Base-by-base conservation (phyloP, 2,329 filamentous ascomycete genomes). In the Fusarium ambrosium region DNA sequence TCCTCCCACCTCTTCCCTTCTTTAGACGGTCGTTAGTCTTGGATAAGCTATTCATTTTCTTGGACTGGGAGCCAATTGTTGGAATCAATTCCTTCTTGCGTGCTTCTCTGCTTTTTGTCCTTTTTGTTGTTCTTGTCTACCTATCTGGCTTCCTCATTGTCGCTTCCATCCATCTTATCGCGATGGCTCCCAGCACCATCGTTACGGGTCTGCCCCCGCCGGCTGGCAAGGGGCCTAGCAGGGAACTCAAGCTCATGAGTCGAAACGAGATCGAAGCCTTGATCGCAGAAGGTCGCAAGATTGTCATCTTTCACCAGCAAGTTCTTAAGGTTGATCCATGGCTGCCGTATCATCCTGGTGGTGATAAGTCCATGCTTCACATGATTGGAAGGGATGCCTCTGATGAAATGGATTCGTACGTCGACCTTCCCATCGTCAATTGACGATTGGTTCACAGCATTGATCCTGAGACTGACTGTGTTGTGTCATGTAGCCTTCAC, bases 301-400 rank as follows among this genome's bases (percentile, higher is more conserved):
- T 99, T 66, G 89, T 98, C 71, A 95, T 99, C 63, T 87, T 97
- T 69, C 91, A 98, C 77, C 89, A 91, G 69, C 90, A 91, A 78
- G 95, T 98, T 11, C 84, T 98, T 76, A 98, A 95, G 85, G 92
- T 95, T 36, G 96, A 98, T 82, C 89, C 92, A 43, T 99, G 95
- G 94, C 86, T 97, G 62, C 91, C 91, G 63, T 98, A 94, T 80
- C 97, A 98, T 80, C 97, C 97, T 14, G 97, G 97, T 67, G 97
- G 97, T 77, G 92, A 96, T 79, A 97, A 95, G 84, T 90, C 96
- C 64, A 97, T 99, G 74, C 87, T 91, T 81, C 97, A 99, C 81
- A 97, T 98, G 95, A 90, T 98, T 70, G 95, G 95, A 71, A 91
- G 93, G 84, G 95, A 98, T 90, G 96, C 95, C 61, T 98, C 96